These are phyloP conservation scores for Cladorrhinum sp. DNA, from an alignment of 2,329 filamentous ascomycete species.

Conservation along the genomic window DNA sequence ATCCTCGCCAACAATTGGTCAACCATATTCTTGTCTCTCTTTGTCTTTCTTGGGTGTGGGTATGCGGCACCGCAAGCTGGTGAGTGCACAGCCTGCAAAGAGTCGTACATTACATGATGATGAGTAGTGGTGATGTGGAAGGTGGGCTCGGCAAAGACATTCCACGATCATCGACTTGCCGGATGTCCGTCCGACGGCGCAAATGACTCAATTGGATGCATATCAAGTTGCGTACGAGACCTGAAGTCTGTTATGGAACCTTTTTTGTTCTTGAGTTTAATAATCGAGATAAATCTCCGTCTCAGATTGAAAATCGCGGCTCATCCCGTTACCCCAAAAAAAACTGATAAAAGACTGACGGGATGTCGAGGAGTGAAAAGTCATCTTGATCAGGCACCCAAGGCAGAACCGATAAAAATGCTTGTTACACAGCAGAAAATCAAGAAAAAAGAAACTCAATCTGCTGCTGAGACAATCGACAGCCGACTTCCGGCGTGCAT, in stretches of 20 bases:
- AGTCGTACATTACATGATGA: neutral
- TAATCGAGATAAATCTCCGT: neutral
- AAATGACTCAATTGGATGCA: neutral
- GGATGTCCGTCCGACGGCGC: neutral
- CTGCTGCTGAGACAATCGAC: neutral
- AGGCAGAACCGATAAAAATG: neutral
- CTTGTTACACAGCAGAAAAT: neutral
- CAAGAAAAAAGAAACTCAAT: neutral
- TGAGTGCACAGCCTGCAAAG: neutral
- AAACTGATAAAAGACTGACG: neutral
- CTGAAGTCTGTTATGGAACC: neutral
- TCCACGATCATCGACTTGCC: neutral
- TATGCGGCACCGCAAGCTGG: neutral
- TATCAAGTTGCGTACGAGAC: neutral
- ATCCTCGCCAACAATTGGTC: constrained; percentile 20
- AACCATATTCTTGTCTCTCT: neutral
- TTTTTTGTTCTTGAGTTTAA: neutral
- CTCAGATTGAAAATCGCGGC: constrained; percentile 6
- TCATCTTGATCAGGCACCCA: neutral
- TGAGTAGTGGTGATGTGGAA: neutral
- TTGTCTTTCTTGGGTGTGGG: neutral
- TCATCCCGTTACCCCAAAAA: constrained; percentile 2
- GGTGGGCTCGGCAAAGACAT: constrained; percentile 1
- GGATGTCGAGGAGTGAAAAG: neutral
- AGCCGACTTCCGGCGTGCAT: neutral